Conservation (phyloP, 2,329 filamentous ascomycete species). For the Colletotrichum karsti region DNA sequence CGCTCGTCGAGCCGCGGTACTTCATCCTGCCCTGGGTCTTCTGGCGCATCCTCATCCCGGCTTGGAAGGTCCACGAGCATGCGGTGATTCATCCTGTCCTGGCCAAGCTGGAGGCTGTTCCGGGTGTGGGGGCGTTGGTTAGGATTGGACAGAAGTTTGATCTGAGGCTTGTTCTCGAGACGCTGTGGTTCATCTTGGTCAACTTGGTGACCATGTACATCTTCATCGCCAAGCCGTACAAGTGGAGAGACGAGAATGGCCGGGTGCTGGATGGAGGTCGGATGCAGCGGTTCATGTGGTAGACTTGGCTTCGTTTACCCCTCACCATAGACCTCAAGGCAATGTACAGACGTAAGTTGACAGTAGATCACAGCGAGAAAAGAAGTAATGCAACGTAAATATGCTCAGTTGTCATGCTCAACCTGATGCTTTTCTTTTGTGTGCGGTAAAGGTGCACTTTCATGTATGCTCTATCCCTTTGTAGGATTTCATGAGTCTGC, state of each 20-base stretch:
- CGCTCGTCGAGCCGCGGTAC: conserved; percentile 93
- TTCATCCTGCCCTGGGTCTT: conserved; percentile 96
- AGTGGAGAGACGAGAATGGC: conserved; percentile 67
- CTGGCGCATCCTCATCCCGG: conserved; percentile 83
- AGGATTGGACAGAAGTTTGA: conserved; percentile 42
- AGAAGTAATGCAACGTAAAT: background rate
- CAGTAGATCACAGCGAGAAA: background rate
- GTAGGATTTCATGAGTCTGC: background rate
- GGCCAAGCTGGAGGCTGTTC: background rate
- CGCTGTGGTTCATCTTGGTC: conserved; percentile 72
- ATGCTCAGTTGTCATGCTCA: background rate
- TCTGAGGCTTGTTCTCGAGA: conserved; percentile 67
- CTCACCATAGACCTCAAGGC: background rate
- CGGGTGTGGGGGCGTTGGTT: conserved; percentile 8
- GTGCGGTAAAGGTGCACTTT: conserved; percentile 2
- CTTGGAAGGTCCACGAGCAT: conserved; percentile 40
- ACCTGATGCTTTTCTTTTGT: conserved; percentile 16
- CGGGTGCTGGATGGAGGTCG: conserved; percentile 61
- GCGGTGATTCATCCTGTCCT: background rate
- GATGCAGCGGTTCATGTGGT: conserved; percentile 87
- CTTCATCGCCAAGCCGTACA: conserved; percentile 74
- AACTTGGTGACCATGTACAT: conserved; percentile 75
- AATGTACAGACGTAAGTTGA: background rate
- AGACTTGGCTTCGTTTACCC: conserved; percentile 13
- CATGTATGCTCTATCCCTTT: conserved; percentile 14